Base-by-base conservation (phyloP, 805 yeast species). In the Zygotorulaspora chibaensis region DNA sequence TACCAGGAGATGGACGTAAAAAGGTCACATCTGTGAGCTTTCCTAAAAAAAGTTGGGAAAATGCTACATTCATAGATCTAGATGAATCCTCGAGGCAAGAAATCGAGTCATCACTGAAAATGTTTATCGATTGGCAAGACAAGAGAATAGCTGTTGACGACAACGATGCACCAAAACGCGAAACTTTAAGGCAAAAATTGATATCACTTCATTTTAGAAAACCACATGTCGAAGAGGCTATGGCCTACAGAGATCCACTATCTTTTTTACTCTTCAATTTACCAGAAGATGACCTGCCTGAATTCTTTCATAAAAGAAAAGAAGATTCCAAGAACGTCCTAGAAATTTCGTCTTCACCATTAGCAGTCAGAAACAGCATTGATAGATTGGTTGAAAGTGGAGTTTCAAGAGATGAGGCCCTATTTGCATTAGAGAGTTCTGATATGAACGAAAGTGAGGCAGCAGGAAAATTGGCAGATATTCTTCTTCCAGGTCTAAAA, bases 261-360 rank as follows among this genome's bases (percentile, higher is more conserved):
- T 69, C 74, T 0, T 71, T 67, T 70, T 73, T 91, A 15, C 66
- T 91, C 9, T 82, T 90, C 53, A 93, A 91, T 58, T 78, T 91
- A 2, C 98, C 98, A 0, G 97, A 93, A 52, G 98, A 90, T 59
- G 99, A 91, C 57, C 69, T 91, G 27, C 99, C 99, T 0, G 54
- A 67, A 0, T 69, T 72, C 38, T 85, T 85, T 56, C 72, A 75
- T 13, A 80, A 81, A 49, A 67, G 77, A 34, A 73, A 74, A 17
- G 74, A 73, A 37, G 88, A 82, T 54, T 70, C 83, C 0, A 77
- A 75, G 39, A 75, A 81, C 18, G 73, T 76, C 43, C 70, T 84
- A 35, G 84, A 76, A 49, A 66, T 75, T 28, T 50, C 65, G 3
- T 48, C 55, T 2, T 38, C 62, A 16, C 67, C 68, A 0, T 38